Percentiles rank a stretch among this genome's conserved stretches.
Evolutionary conservation across 2,329 filamentous ascomycete species (phyloP).

Genomic region (Trematosphaeria pertusa): DNA sequence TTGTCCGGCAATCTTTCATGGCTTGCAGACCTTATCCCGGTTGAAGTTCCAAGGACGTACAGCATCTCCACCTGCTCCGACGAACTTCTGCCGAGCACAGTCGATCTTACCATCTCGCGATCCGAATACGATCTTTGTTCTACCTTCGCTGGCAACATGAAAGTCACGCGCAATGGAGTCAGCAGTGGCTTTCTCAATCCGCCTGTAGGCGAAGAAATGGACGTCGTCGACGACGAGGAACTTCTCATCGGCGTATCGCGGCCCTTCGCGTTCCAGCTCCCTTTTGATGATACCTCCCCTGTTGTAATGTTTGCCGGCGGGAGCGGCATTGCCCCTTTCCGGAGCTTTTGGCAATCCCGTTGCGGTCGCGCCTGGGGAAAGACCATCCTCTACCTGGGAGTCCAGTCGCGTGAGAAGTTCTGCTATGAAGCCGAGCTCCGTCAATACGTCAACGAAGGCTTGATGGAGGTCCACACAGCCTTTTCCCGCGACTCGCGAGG

Average conservation of each 20-base stretch:
- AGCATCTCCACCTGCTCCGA: slow-evolving; percentile 56
- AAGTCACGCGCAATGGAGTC: slow-evolving; percentile 53
- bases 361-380: slow-evolving; percentile 27
- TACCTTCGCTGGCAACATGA: slow-evolving; percentile 20
- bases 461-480: slow-evolving; percentile 61
- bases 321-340: slow-evolving; percentile 32
- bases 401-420: slow-evolving; percentile 32
- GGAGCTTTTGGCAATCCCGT: slow-evolving; percentile 33
- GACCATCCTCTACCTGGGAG: slow-evolving; percentile 28
- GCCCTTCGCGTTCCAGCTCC: slow-evolving; percentile 60
- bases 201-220: slow-evolving; percentile 48
- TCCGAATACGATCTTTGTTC: slow-evolving; percentile 59
- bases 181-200: slow-evolving; percentile 64
- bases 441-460: slow-evolving; percentile 50
- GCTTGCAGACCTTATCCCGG: slow-evolving; percentile 26
- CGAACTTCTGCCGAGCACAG: slow-evolving; percentile 59
- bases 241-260: slow-evolving; percentile 61
- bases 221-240: slow-evolving; percentile 51
- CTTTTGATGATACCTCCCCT: slow-evolving; percentile 58
- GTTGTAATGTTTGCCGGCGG: slow-evolving; percentile 62
- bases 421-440: slow-evolving; percentile 31
- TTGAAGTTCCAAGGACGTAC: slow-evolving; percentile 34
- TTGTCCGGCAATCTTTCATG: slow-evolving; percentile 25
- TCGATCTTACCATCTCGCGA: slow-evolving; percentile 61
- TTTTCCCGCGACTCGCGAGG: slow-evolving; percentile 60